phyloP scores from a whole-genome alignment of 371 early-diverging fungal genomes.

The Mortierella sp. region DNA sequence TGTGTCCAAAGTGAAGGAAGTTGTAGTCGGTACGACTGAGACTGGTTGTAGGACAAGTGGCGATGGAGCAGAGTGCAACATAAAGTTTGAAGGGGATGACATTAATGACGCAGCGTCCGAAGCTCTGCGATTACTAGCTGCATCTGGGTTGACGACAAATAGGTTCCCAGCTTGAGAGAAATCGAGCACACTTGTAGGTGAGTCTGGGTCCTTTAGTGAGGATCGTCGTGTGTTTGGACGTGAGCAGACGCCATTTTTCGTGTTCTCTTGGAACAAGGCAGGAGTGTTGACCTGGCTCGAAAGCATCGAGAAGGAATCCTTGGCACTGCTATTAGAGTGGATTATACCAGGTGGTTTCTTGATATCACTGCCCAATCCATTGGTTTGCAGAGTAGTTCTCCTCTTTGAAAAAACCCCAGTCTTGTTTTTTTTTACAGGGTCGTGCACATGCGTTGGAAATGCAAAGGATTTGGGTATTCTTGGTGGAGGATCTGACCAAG shows the following conservation, averaged over 20 bases:
- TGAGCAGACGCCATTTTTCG: neutral
- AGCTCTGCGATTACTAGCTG: neutral
- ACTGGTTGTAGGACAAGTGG: neutral
- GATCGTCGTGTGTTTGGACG: conserved; percentile 25
- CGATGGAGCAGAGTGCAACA: neutral
- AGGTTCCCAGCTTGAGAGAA: conserved; percentile 50
- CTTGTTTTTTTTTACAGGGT: conserved; percentile 42
- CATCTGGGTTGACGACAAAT: conserved; percentile 54
- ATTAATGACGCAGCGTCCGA: conserved; percentile 7
- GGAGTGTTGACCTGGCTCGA: conserved; percentile 7
- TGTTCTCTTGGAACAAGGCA: neutral
- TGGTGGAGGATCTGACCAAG: conserved; percentile 58
- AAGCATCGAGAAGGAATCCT: conserved; percentile 4
- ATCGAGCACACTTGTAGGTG: conserved; percentile 48
- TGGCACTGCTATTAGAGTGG: neutral
- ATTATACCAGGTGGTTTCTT: neutral
- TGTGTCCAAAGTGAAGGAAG: neutral
- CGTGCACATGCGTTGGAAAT: conserved; percentile 47
- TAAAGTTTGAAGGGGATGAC: neutral
- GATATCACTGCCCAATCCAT: neutral
- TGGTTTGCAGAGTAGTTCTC: conserved; percentile 14
- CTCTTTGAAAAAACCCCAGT: conserved; percentile 48
- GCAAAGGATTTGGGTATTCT: conserved; percentile 43
- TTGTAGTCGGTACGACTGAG: neutral
- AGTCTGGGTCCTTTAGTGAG: conserved; percentile 43